Base-by-base conservation (phyloP, 257 asterid species). In the Parsonsia alboflavescens region DNA sequence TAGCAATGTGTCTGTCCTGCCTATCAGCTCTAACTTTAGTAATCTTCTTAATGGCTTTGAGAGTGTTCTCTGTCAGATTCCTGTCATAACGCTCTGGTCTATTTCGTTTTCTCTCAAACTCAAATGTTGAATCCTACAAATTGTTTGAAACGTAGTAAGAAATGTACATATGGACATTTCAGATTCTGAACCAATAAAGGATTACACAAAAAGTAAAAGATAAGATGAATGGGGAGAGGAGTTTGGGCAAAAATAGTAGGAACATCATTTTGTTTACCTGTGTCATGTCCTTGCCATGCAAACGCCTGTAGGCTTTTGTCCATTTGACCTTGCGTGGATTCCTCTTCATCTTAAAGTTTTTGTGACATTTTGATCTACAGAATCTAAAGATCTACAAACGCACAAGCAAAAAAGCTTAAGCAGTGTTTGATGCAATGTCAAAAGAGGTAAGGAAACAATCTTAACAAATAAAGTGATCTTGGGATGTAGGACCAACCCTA, bases 271-370 rank as follows among this genome's bases (percentile, higher is more conserved):
- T 61, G 69, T 44, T 75, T 76, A 92, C 99, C 96, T 89, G 91
- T 61, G 98, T 92, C 98, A 90, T 94, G 82, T 92, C 99, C 92
- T 90, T 93, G 46, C 93, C 97, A 49, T 89, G 92, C 82, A 89
- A 80, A 73, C 93, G 74, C 75, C 97, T 91, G 85, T 86, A 91
- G 59, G 96, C 97, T 84, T 93, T 93, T 4, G 97, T 93, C 98
- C 98, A 93, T 79, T 89, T 85, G 11, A 93, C 97, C 72, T 93
- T 90, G 10, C 96, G 97, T 21, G 97, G 97, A 64, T 93, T 93
- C 81, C 98, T 89, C 95, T 93, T 93, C 98, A 93, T 93, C 88
- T 91, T 91, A 82, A 89, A 91, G 87, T 93, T 91, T 70, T 91
- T 91, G 84, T 89, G 98, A 83, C 97, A 91, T 74, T 93, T 93